phyloP scores from a whole-genome alignment of 257 asterid genomes.

The Penstemon eatonii region DNA sequence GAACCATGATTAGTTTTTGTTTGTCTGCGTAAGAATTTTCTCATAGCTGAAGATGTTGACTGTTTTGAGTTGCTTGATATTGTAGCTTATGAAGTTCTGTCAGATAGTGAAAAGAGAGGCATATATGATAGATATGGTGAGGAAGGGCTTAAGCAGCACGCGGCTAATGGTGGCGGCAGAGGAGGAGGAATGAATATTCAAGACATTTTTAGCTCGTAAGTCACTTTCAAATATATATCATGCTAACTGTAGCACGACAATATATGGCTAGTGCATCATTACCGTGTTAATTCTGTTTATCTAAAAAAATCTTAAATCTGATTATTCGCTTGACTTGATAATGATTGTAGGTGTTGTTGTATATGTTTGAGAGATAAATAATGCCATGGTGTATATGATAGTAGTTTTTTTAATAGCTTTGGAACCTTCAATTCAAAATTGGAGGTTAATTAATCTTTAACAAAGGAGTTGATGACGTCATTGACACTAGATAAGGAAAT shows the following conservation, averaged over 20 bases:
- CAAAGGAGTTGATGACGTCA: no score
- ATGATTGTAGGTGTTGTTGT: slow-evolving; percentile 3
- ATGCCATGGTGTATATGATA: slow-evolving; percentile 2
- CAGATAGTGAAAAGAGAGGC: slow-evolving; percentile 61
- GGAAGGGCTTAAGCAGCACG: slow-evolving; percentile 70
- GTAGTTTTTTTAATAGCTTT: slow-evolving; percentile 1
- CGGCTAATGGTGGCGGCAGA: slow-evolving; percentile 52
- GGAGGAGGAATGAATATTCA: slow-evolving; percentile 62
- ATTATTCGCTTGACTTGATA: not conserved
- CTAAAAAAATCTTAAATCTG: not conserved
- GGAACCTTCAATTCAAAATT: not conserved
- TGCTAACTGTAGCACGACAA: no score
- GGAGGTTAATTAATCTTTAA: no score
- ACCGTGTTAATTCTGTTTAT: not conserved
- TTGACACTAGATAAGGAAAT: no score
- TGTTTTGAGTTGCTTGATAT: slow-evolving; percentile 24
- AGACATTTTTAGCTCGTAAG: slow-evolving; percentile 68
- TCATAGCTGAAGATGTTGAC: slow-evolving; percentile 10
- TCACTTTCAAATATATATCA: not conserved
- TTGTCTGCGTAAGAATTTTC: no score
- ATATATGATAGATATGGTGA: slow-evolving; percentile 65
- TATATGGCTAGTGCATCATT: not conserved
- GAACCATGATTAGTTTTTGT: no score
- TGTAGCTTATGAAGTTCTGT: slow-evolving; percentile 89
- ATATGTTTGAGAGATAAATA: not conserved